Evolutionary conservation across 805 yeast species (phyloP).

Genomic region (Hemisphaericaspora nanyangensis): DNA sequence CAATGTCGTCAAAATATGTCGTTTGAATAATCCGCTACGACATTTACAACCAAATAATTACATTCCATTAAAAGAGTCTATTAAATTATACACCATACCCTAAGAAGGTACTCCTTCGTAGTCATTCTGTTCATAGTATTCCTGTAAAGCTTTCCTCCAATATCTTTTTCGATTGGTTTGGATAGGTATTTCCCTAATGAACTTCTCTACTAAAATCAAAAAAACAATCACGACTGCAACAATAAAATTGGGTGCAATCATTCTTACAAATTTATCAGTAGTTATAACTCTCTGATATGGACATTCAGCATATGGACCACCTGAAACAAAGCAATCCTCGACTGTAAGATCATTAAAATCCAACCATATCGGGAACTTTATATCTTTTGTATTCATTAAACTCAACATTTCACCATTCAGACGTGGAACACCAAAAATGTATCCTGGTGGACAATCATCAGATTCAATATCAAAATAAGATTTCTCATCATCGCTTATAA

Average conservation of each 20-base stretch:
- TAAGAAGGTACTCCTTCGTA: slow-evolving; percentile 86
- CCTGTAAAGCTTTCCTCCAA: slow-evolving; percentile 55
- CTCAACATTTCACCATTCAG: slow-evolving; percentile 35
- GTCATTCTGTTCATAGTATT: slow-evolving; percentile 56
- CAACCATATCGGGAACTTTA: slow-evolving; percentile 58
- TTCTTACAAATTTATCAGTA: slow-evolving; percentile 51
- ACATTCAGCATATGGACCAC: slow-evolving; percentile 74
- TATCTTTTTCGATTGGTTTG: slow-evolving; percentile 63
- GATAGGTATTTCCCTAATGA: slow-evolving; percentile 59
- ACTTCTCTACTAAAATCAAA: slow-evolving; percentile 50
- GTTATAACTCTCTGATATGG: slow-evolving; percentile 65
- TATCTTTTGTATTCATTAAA: slow-evolving; percentile 17
- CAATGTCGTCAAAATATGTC: too few relatives aligned
- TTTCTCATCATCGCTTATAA: slow-evolving; percentile 24
- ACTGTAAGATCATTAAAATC: slow-evolving; percentile 76
- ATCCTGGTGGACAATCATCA: slow-evolving; percentile 31
- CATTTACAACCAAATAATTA: too few relatives aligned
- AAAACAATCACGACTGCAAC: slow-evolving; percentile 52
- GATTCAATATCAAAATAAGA: slow-evolving; percentile 44
- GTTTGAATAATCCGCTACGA: too few relatives aligned
- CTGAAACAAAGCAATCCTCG: slow-evolving; percentile 77
- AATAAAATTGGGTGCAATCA: slow-evolving; percentile 65
- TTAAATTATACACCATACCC: slow-evolving; percentile 1
- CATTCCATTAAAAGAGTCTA: too few relatives aligned
- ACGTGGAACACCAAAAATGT: slow-evolving; percentile 26